Evolutionary conservation across 2,329 filamentous ascomycete species (phyloP), one percentile per base, ranked within the genome.

Genomic region (Ophidiomyces ophidiicola): DNA sequence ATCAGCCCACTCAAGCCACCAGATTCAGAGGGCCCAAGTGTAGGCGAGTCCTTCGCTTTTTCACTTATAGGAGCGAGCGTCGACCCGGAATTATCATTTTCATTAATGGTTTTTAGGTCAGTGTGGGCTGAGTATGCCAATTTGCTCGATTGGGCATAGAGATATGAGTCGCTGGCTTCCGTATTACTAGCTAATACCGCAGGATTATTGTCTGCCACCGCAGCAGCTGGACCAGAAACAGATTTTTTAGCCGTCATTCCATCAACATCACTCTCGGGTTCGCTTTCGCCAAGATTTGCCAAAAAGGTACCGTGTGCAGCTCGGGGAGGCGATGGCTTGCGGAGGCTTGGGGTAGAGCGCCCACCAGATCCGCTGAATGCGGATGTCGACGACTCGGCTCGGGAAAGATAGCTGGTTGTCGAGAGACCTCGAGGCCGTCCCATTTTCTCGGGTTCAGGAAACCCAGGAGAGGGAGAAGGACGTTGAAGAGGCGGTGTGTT

Each of bases 1-100:
- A 94, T 78, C 67, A 94, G 73, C 1, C 81, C 82, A 51, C 80
- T 88, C 11, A 94, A 67, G 1, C 83, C 85, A 12, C 61, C 48
- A 2, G 58, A 60, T 19, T 39, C 37, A 0, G 82, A 44, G 17
- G 59, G 79, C 1, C 81, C 81, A 4, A 94, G 63, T 0, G 84
- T 92, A 0, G 87, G 86, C 0, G 86, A 93, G 51, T 93, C 84
- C 3, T 59, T 55, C 14, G 32, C 23, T 15, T 25, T 28, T 24
- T 40, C 45, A 0, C 31, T 33, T 15, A 47, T 41, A 8, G 37
- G 36, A 28, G 44, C 40, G n/a, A 44, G 31, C n/a, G 24, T 41
- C 2, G 30, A 11, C n/a, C 50, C 46, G 6, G 42, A 41, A 29
- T 38, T 35, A 36, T 53, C 53, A 23, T 53, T 54, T 44, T 62